These are phyloP conservation scores for Vigna mungo DNA, from an alignment of 306 rosid genomes.

Conservation along the genomic window DNA sequence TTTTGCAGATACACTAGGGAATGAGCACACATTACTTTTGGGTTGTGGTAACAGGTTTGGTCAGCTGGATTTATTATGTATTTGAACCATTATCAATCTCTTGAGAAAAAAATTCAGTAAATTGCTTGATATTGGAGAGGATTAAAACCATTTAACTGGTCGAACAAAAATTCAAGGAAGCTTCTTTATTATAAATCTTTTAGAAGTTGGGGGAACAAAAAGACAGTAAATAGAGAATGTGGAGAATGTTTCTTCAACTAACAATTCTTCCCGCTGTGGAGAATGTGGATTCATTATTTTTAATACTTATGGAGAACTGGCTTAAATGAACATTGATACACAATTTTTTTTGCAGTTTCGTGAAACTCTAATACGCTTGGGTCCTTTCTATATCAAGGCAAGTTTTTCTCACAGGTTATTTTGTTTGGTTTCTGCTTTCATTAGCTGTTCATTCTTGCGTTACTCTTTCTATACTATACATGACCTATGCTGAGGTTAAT, in stretches of 20 bases:
- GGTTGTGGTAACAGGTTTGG: conserved; percentile 24
- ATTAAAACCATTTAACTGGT: conserved; percentile 2
- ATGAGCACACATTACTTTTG: not conserved
- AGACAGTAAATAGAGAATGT: not conserved
- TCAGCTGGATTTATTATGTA: not conserved
- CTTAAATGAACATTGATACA: conserved; percentile 48
- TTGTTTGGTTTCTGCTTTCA: conserved; percentile 36
- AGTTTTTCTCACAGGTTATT: conserved; percentile 50
- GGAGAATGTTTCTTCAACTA: not conserved
- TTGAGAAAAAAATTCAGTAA: not conserved
- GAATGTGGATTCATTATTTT: conserved; percentile 32
- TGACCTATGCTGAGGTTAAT: conserved; percentile 28
- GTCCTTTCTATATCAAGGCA: conserved; percentile 98
- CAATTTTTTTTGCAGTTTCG: conserved; percentile 84
- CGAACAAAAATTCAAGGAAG: not conserved
- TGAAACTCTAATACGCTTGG: conserved; percentile 88
- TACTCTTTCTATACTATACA: conserved; percentile 24
- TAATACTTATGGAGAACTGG: conserved; percentile 40
- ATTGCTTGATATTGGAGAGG: not conserved
- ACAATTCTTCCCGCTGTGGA: conserved; percentile 28
- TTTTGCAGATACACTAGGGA: conserved; percentile 10
- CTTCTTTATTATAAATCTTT: conserved; percentile 4
- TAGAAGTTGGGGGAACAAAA: conserved; percentile 23
- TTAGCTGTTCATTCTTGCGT: conserved; percentile 28
- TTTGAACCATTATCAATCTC: conserved; percentile 22